Base-by-base conservation (phyloP, 805 yeast genomes). In the Spathaspora hagerdaliae region DNA sequence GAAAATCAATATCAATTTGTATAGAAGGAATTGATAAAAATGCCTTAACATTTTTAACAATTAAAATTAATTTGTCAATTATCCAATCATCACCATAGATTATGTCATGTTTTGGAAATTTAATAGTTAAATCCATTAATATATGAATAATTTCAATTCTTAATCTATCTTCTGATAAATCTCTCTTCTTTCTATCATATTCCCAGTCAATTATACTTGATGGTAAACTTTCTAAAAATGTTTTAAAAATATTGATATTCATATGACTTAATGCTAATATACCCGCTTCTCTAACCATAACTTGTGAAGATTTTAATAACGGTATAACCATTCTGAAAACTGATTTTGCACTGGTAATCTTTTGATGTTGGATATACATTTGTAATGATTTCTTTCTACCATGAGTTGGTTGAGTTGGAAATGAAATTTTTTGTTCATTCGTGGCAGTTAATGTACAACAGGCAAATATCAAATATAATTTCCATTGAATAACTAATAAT, bases 391-490 rank as follows among this genome's bases (percentile, higher is more conserved):
- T 83, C 56, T 88, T 90, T 47, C 94, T 71, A 0, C 84, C 82
- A 55, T 87, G 95, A 6, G 79, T 71, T 39, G 77, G 75, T 9
- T 69, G 71, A 8, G 66, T 56, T 0, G 81, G 80, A 32, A 77
- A 69, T 19, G 77, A 69, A 5, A 89, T 64, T 53, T 86, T 81
- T 58, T 90, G 97, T 47, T 90, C 96, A 49, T 80, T 86, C 0
- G 97, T 90, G 0, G 95, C 80, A 0, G 99, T 94, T 51, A 94
- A 65, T 0, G 97, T 88, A 14, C 92, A 82, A 57, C 98, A 92
- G 0, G 96, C 97, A 46, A 90, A 94, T 38, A 92, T 85, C 56
- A 94, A 67, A 58, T 85, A 94, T 3, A 91, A 71, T 63, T 87
- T 86, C 96, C 96, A 89, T 60, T 89, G 96, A 49, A 85, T 89